Conservation (phyloP, 225 moss, liverwort and hornwort species). For the Antitrichia curtipendula region DNA sequence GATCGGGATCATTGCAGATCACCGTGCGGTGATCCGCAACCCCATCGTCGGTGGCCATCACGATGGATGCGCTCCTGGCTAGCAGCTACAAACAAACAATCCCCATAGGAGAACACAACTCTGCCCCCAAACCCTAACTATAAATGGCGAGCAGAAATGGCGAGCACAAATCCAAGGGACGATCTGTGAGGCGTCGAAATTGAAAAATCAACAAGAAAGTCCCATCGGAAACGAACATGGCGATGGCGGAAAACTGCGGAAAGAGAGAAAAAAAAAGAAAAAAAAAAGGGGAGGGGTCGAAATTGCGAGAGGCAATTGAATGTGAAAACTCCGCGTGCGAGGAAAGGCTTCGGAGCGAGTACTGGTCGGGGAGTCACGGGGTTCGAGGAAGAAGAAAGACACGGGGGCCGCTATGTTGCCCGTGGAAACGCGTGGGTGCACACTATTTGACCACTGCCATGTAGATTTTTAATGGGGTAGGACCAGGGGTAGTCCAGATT, state of each 20-base stretch:
- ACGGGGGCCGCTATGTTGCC: not conserved
- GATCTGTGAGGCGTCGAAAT: not conserved
- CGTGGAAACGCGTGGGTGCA: not conserved
- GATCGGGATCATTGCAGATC: slow-evolving; percentile 65
- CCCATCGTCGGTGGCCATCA: slow-evolving; percentile 11
- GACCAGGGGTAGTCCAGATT: not conserved
- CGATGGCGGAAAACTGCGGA: not conserved
- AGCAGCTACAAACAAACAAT: not conserved
- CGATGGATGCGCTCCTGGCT: not conserved
- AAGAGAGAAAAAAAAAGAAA: no score
- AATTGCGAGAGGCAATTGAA: not conserved
- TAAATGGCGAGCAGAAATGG: not conserved
- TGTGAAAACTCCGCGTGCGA: not conserved
- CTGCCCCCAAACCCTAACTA: not conserved
- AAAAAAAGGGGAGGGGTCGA: not conserved
- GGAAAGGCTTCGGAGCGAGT: not conserved
- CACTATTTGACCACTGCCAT: not conserved
- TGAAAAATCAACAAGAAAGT: not conserved
- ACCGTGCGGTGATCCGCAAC: slow-evolving; percentile 49
- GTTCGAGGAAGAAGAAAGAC: not conserved
- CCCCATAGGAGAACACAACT: not conserved
- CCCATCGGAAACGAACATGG: not conserved
- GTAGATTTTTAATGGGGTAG: not conserved
- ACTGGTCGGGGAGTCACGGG: not conserved
- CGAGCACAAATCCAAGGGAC: not conserved